phyloP scores from a whole-genome alignment of 352 stramenopile species.

The Phytophthora chlamydospora region DNA sequence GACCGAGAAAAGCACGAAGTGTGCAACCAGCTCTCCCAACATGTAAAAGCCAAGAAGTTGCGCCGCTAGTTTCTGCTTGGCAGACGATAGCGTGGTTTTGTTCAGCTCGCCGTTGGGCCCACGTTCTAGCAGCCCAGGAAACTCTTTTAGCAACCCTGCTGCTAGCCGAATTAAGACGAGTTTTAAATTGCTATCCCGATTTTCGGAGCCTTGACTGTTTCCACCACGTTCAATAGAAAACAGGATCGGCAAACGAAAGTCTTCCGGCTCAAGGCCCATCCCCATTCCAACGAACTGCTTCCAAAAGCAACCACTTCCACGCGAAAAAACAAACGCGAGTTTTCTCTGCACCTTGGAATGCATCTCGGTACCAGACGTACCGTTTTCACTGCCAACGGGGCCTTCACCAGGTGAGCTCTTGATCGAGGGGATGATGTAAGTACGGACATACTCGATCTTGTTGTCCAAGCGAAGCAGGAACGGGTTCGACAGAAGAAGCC shows the following conservation, averaged over 20 bases:
- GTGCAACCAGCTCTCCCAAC: slow-evolving; percentile 65
- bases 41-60: slow-evolving; percentile 60
- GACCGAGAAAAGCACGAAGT: slow-evolving; percentile 59
- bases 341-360: slow-evolving; percentile 24
- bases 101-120: slow-evolving; percentile 1
- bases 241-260: slow-evolving; percentile 52
- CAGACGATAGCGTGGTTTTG: background rate
- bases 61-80: slow-evolving; percentile 25
- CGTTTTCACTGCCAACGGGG: slow-evolving; percentile 6
- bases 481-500: slow-evolving; percentile 49
- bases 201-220: slow-evolving; percentile 13
- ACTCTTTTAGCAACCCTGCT: slow-evolving; percentile 33
- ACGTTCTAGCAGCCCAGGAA: slow-evolving; percentile 43
- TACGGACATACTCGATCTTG: slow-evolving; percentile 61
- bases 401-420: slow-evolving; percentile 14
- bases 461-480: slow-evolving; percentile 71
- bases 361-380: slow-evolving; percentile 2
- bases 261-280: slow-evolving; percentile 40
- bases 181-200: slow-evolving; percentile 39
- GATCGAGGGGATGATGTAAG: slow-evolving; percentile 47
- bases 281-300: slow-evolving; percentile 56
- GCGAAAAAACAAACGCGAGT: slow-evolving; percentile 48
- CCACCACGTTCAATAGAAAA: slow-evolving; percentile 38
- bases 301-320: slow-evolving; percentile 43
- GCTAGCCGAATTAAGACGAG: slow-evolving; percentile 48